Conservation (phyloP, 169 alveolate genomes). For the Cryptosporidium meleagridis region DNA sequence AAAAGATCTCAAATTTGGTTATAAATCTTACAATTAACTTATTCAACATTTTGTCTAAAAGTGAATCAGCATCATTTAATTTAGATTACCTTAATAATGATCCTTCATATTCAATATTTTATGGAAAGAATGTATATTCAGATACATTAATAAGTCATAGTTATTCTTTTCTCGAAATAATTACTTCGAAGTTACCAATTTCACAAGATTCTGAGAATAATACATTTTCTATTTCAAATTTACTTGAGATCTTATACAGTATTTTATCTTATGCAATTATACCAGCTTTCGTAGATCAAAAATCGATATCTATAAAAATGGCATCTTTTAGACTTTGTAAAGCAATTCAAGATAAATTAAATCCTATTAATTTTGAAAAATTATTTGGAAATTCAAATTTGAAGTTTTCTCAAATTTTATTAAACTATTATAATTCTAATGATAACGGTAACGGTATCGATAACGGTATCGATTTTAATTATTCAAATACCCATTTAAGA, state of each 20-base stretch:
- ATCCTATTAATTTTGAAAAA: background rate
- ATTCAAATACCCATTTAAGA: background rate
- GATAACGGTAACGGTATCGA: background rate
- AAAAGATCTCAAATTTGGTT: background rate
- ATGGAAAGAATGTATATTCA: conserved; percentile 29
- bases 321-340: conserved; percentile 63
- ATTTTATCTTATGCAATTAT: background rate
- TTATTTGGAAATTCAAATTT: background rate
- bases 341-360: conserved; percentile 13
- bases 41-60: conserved; percentile 11
- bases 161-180: conserved; percentile 48
- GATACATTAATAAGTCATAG: conserved; percentile 57
- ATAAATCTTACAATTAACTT: conserved; percentile 8
- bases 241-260: background rate
- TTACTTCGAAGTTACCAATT: conserved; percentile 10
- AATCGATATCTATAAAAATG: conserved; percentile 8
- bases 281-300: conserved; percentile 11
- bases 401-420: background rate
- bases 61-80: background rate
- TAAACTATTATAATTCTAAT: too few species aligned
- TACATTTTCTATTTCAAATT: background rate
- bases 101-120: background rate
- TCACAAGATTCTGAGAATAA: background rate
- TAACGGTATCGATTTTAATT: background rate
- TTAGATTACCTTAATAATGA: background rate